These are phyloP conservation scores for Amanita inopinata DNA, from an alignment of 768 basidiomycete species.

Conservation along the genomic window DNA sequence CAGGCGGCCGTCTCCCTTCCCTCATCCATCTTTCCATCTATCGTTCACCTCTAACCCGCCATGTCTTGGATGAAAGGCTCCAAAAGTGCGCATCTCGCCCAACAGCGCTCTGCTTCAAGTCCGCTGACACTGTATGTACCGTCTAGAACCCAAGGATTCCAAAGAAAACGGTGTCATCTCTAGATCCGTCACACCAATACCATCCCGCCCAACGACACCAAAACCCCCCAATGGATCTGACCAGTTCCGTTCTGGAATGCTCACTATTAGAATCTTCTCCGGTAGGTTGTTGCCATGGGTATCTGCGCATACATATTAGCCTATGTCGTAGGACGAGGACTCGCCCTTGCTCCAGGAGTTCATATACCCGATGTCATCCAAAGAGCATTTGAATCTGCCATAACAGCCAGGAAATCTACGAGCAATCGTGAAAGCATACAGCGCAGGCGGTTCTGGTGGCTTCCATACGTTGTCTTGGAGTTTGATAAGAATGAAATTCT, in stretches of 20 bases:
- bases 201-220: conserved; percentile 74
- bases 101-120: too few species aligned
- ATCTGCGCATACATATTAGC: not conserved
- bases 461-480: conserved; percentile 95
- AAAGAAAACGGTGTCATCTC: conserved; percentile 66
- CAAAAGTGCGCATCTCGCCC: conserved; percentile 5
- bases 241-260: conserved; percentile 80
- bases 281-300: conserved; percentile 36
- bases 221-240: conserved; percentile 44
- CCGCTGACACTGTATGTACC: not conserved
- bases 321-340: conserved; percentile 57
- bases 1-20: not conserved
- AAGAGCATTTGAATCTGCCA: conserved; percentile 56
- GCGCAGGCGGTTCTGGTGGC: conserved; percentile 90
- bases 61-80: conserved; percentile 9
- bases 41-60: not conserved
- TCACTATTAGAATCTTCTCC: conserved; percentile 93
- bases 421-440: conserved; percentile 88
- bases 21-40: not conserved
- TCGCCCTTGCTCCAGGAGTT: conserved; percentile 70
- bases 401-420: conserved; percentile 42
- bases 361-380: conserved; percentile 79
- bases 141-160: conserved; percentile 54
- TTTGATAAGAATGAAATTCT: conserved; percentile 97
- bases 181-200: conserved; percentile 73